Evolutionary conservation across 2,329 filamentous ascomycete species (phyloP), one percentile per base, ranked within the genome.

Genomic region (Fusarium staphyleae): DNA sequence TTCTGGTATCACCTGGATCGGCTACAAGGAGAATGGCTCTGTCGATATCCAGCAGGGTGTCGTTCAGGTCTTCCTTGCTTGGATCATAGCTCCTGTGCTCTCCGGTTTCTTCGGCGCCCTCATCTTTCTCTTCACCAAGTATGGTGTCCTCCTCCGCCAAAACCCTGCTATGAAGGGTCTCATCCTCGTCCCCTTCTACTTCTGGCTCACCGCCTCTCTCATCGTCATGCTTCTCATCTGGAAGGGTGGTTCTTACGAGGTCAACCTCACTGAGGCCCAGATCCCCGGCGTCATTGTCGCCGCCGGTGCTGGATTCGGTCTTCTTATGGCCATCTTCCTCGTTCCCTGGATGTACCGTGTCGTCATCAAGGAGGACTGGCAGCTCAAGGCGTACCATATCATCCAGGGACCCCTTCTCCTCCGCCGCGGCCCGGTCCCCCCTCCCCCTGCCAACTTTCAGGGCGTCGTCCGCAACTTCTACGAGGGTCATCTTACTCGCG

Each of bases 201-300:
- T 85, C 64, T 81, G 75, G 65, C 63, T 85, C 35, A 83, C 83
- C 0, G 77, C 78, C 12, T 76, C 76, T 14, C 77, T 86, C 10
- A 74, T 86, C 12, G 76, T 77, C 63, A 82, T 89, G 68, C 81
- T 88, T 54, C 82, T 89, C 50, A 78, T 88, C 57, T 81, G 77
- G 78, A 81, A 81, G 70, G 79, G 78, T 29, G 78, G 75, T 32
- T 69, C 67, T 55, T 78, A 77, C 64, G 64, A 70, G 40, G 69
- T 85, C 54, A 74, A 76, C 9, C 74, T 87, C 29, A 78, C 72
- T 33, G 75, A 79, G 18, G 70, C 70, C 4, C 73, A 81, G 63
- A 75, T 84, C 19, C 77, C 77, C 13, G 82, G 81, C 48, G 77
- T 81, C 46, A 83, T 84, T 24, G 70, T 87, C 28, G 82, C 78